Conservation (phyloP, 2,329 filamentous ascomycete genomes). For the Colletotrichum gloeosporioides region DNA sequence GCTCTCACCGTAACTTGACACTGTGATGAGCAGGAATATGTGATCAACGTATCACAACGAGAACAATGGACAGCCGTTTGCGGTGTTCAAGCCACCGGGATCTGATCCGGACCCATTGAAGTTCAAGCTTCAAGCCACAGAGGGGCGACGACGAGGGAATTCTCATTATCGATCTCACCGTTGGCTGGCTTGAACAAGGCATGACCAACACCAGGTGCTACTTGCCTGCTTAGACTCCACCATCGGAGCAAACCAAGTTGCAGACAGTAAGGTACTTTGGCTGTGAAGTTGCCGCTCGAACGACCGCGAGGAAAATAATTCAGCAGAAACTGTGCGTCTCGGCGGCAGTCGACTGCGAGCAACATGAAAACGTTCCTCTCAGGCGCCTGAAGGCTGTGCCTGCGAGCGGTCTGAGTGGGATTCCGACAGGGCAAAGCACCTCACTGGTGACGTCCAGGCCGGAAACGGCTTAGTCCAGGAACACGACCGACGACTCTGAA, state of each 20-base stretch:
- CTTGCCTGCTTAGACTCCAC: not conserved
- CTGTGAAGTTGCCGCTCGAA: not conserved
- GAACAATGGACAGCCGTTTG: not conserved
- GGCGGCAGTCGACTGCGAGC: not conserved
- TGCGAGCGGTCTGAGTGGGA: not conserved
- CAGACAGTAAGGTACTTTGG: not conserved
- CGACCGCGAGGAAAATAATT: not conserved
- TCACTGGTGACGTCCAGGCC: not conserved
- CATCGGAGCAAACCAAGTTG: not conserved
- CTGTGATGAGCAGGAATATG: not conserved
- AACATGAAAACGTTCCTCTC: not conserved
- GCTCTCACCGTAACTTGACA: not conserved
- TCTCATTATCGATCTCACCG: not conserved
- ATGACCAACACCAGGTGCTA: not conserved
- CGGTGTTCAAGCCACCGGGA: not conserved
- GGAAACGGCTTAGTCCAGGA: slow-evolving; percentile 16
- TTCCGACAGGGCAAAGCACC: not conserved
- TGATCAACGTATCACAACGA: not conserved
- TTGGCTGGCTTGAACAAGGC: not conserved
- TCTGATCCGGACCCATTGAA: not conserved
- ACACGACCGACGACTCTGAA: slow-evolving; percentile 22
- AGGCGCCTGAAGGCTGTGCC: not conserved
- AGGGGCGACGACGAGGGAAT: not conserved
- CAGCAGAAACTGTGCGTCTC: not conserved
- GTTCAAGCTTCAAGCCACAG: not conserved